Base-by-base conservation (phyloP, 2,329 filamentous ascomycete species). In the Aureobasidium sp. region DNA sequence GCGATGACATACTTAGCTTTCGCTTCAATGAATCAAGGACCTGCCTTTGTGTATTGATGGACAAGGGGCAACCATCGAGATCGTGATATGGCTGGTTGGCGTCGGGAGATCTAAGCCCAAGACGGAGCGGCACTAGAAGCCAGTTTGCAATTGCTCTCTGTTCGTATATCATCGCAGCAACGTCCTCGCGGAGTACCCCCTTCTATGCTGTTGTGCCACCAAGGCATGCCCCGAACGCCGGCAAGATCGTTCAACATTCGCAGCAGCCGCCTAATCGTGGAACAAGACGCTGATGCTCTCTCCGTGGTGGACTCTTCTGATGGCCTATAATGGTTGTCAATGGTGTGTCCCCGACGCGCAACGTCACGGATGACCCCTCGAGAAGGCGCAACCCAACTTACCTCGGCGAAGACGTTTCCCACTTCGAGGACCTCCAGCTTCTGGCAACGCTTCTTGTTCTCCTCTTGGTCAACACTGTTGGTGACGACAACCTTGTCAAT, bases 281-380 rank as follows among this genome's bases (percentile, higher is more conserved):
- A 99, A 99, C 55, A 99, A 81, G 63, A 94, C 90, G 73, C 91
- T 96, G 76, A 99, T 96, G 70, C 90, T 96, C 78, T 99, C 94
- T 69, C 94, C 94, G 74, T 97, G 92, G 75, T 99, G 94, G 62
- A 97, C 93, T 64, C 94, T 85, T 64, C 94, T 88, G 67, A 97
- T 96, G 54, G 94, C 85, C 84, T 85, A 25, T 3, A 51, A 19
- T 23, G 43, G 10, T 31, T 55, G 51, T 55, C 51, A 55, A 43
- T 55, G 38, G 27, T 7, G n/a, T 55, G 53, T 66, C 47, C 66
- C 60, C 54, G 38, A 23, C 43, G 25, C 15, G 37, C 21, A 54
- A 42, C 19, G 51, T 46, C 29, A 46, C 29, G 19, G 17, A 46
- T 57, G 27, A 40, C 53, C 21, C 25, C 38, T 35, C 38, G 40